Conservation (phyloP, 2,329 filamentous ascomycete genomes). For the Colletotrichum simmondsii region DNA sequence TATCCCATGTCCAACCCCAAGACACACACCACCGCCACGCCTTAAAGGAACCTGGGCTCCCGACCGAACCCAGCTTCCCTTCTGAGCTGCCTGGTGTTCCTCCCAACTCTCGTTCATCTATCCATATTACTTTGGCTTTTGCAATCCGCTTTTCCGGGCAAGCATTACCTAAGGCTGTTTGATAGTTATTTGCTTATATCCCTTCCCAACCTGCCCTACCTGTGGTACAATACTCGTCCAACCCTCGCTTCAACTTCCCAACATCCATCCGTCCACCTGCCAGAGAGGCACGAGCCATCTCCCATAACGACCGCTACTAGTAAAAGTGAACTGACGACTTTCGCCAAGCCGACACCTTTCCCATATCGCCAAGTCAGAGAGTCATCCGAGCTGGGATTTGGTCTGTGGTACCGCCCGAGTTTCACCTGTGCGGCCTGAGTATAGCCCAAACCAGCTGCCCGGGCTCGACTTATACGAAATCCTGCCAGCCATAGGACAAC, state of each 20-base stretch:
- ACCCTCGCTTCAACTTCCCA: constrained; percentile 5
- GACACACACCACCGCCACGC: constrained; percentile 28
- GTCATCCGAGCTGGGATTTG: constrained; percentile 18
- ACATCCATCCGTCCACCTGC: constrained; percentile 17
- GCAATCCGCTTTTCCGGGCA: neutral
- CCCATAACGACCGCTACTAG: constrained; percentile 17
- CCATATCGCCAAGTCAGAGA: neutral
- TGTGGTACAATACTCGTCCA: neutral
- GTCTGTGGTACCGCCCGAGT: constrained; percentile 27
- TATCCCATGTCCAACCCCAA: constrained; percentile 28
- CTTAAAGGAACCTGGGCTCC: constrained; percentile 34
- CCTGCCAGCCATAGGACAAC: constrained; percentile 2
- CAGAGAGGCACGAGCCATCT: constrained; percentile 26
- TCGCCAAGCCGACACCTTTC: constrained; percentile 5
- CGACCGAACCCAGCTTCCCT: constrained; percentile 31
- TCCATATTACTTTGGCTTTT: constrained; percentile 2
- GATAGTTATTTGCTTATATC: constrained; percentile 16
- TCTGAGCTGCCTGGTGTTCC: constrained; percentile 14
- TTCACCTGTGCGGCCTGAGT: constrained; percentile 26
- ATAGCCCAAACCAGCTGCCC: constrained; percentile 18
- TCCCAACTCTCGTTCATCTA: constrained; percentile 15
- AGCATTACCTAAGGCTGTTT: constrained; percentile 9
- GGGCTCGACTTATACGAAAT: constrained; percentile 29
- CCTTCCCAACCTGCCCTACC: neutral
- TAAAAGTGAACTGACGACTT: constrained; percentile 26